A percentile compares a stretch with the other conserved stretches of the same genome.
Conservation (phyloP, 345 rosid species). For the Geranium rotundifolium region DNA sequence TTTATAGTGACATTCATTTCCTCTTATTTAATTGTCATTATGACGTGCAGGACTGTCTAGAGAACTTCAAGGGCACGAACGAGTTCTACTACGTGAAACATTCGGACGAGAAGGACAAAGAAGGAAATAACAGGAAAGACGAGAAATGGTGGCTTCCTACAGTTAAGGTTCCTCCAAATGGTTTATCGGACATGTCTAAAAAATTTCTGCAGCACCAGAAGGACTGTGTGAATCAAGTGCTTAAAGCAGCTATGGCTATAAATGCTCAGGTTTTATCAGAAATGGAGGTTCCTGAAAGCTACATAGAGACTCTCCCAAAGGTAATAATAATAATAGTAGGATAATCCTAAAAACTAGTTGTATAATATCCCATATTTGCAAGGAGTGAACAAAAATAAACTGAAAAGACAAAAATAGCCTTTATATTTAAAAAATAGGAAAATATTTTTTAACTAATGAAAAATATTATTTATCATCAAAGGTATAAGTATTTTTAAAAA, state of each 20-base stretch:
- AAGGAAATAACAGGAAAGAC: conserved; percentile 21
- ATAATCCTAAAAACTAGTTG: no score
- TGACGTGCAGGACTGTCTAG: conserved; percentile 42
- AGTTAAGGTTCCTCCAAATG: conserved; percentile 59
- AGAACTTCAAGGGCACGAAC: conserved; percentile 30
- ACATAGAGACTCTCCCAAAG: conserved; percentile 85
- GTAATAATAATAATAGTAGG: conserved; percentile 13
- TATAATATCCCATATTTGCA: no score
- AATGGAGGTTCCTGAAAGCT: conserved; percentile 85
- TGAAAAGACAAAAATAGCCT: no score
- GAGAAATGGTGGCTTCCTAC: conserved; percentile 80
- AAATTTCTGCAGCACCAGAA: conserved; percentile 70
- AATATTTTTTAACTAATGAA: no score
- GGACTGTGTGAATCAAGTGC: conserved; percentile 85
- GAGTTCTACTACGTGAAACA: conserved; percentile 44
- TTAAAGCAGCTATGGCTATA: conserved; percentile 92
- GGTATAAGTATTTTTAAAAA: no score
- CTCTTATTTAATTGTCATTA: conserved; percentile 3
- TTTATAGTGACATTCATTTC: no score
- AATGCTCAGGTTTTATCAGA: conserved; percentile 74
- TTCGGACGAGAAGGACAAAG: conserved; percentile 31
- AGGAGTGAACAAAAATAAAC: no score
- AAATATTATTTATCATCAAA: no score
- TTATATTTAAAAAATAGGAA: no score
- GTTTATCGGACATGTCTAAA: conserved; percentile 52